A percentile compares a stretch with the other conserved stretches of the same genome.
Evolutionary conservation across 106 monocot genomes (phyloP).

Genomic region (Apostasia shenzhenica): DNA sequence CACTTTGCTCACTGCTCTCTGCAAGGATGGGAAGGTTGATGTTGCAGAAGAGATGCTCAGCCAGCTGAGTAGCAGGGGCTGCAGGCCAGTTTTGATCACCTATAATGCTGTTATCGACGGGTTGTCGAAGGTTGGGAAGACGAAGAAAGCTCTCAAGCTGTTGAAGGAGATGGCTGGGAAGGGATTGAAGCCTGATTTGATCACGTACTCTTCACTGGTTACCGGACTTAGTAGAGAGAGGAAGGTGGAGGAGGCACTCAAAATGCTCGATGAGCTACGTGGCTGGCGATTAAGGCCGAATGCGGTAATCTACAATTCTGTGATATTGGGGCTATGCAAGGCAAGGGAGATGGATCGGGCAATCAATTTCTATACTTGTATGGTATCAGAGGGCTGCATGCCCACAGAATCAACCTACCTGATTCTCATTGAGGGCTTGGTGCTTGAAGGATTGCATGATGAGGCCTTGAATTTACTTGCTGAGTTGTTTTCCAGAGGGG

Average conservation of each 20-base stretch:
- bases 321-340: slow-evolving; percentile 70
- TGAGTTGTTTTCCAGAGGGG: slow-evolving; percentile 64
- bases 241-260: slow-evolving; percentile 54
- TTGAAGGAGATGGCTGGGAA: slow-evolving; percentile 64
- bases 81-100: slow-evolving; percentile 60
- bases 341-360: slow-evolving; percentile 55
- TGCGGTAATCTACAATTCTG: slow-evolving; percentile 50
- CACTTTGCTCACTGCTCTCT: slow-evolving; percentile 72
- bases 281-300: slow-evolving; percentile 46
- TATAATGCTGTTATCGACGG: slow-evolving; percentile 84
- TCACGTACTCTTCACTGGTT: slow-evolving; percentile 71
- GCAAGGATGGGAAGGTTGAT: slow-evolving; percentile 76
- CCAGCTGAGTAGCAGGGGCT: slow-evolving; percentile 62
- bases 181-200: slow-evolving; percentile 64
- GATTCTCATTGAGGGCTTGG: slow-evolving; percentile 70
- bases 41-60: slow-evolving; percentile 58
- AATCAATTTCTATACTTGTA: slow-evolving; percentile 63
- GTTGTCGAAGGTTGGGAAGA: slow-evolving; percentile 57
- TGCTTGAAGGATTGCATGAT: slow-evolving; percentile 58
- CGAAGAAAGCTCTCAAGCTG: slow-evolving; percentile 38
- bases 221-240: slow-evolving; percentile 78
- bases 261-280: slow-evolving; percentile 42
- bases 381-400: slow-evolving; percentile 69
- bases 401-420: slow-evolving; percentile 81
- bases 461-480: slow-evolving; percentile 64